Evolutionary conservation across 2,329 filamentous ascomycete genomes (phyloP).

Genomic region (Ceratocystis ficicola): DNA sequence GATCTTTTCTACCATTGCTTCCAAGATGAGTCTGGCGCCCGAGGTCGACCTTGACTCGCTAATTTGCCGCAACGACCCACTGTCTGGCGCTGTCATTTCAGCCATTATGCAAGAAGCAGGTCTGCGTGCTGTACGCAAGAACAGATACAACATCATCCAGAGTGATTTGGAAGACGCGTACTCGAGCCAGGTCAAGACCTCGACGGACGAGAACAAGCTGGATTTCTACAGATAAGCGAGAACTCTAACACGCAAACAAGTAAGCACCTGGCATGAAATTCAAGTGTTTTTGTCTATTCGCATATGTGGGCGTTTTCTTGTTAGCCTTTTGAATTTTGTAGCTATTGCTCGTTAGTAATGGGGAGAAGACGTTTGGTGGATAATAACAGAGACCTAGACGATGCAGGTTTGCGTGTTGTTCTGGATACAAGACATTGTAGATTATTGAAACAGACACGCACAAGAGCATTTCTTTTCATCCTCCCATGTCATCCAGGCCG

Average conservation of each 20-base stretch:
- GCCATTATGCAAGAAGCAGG: conserved; percentile 99
- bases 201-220: conserved; percentile 57
- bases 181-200: conserved; percentile 85
- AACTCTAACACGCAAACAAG: conserved; percentile 12
- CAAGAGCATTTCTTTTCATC: background rate
- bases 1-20: conserved; percentile 94
- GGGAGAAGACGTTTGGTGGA: background rate
- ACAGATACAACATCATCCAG: conserved; percentile 98
- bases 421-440: background rate
- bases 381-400: background rate
- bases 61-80: conserved; percentile 90
- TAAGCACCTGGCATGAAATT: background rate
- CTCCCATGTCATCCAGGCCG: background rate
- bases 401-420: background rate
- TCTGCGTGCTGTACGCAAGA: conserved; percentile 86
- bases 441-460: conserved; percentile 1
- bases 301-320: background rate
- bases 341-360: background rate
- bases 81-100: conserved; percentile 90
- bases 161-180: conserved; percentile 94
- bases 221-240: conserved; percentile 72
- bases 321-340: background rate
- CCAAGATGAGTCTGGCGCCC: conserved; percentile 92
- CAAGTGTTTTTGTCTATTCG: background rate
- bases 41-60: conserved; percentile 93